Evolutionary conservation across 495 filamentous ascomycete species (phyloP).

Genomic region (Cercophora scortea): DNA sequence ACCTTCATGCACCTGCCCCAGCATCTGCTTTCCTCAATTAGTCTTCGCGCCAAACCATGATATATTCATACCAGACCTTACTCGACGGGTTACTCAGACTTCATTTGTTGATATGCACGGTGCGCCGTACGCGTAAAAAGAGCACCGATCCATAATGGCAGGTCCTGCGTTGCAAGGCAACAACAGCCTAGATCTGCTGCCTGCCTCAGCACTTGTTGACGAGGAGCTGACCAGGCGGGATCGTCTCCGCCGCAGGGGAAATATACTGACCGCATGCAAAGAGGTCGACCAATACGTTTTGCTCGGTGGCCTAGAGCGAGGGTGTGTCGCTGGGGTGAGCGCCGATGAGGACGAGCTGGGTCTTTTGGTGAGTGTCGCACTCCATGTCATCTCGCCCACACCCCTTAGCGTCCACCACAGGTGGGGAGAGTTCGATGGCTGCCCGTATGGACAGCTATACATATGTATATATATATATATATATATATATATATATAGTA

Average conservation of each 20-base stretch:
- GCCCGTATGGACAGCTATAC: neutral
- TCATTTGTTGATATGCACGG: no score
- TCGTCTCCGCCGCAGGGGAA: constrained; percentile 6
- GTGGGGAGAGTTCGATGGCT: neutral
- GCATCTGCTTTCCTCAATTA: no score
- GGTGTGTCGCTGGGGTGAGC: constrained; percentile 42
- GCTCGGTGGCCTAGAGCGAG: constrained; percentile 36
- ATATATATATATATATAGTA: neutral
- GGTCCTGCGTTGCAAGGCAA: no score
- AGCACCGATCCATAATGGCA: no score
- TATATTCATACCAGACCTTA: no score
- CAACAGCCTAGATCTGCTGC: no score
- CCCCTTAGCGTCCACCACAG: neutral
- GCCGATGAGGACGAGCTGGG: constrained; percentile 32
- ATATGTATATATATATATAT: neutral
- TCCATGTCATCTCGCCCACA: neutral
- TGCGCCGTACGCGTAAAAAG: no score
- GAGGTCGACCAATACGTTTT: constrained; percentile 40
- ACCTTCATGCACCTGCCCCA: no score
- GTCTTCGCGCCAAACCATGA: no score
- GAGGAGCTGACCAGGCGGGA: constrained; percentile 16
- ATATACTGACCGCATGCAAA: constrained; percentile 26
- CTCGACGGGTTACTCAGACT: no score
- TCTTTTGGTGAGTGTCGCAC: constrained; percentile 25
- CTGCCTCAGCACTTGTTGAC: constrained; percentile 18